Conservation (phyloP, 176 grass and related monocot species). For the Chrysopogon serrulatus region DNA sequence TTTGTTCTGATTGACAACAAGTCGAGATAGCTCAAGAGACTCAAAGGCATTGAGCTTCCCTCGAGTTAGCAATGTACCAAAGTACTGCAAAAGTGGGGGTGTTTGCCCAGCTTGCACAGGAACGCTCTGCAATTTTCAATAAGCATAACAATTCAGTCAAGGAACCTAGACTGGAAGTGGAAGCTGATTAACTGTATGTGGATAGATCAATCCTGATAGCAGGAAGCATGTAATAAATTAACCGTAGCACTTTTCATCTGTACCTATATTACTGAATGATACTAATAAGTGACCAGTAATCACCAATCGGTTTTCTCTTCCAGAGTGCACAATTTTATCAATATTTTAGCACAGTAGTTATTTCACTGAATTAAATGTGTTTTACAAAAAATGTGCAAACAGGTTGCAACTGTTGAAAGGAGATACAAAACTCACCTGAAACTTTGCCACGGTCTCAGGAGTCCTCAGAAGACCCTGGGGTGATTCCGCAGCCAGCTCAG, state of each 20-base stretch:
- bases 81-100: constrained; percentile 87
- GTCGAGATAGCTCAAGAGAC: constrained; percentile 82
- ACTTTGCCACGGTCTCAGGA: constrained; percentile 90
- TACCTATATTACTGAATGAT: too few species aligned
- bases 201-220: background rate
- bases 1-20: constrained; percentile 98
- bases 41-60: constrained; percentile 96
- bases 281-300: too few species aligned
- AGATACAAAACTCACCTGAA: constrained; percentile 87
- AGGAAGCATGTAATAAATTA: background rate
- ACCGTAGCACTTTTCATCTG: background rate
- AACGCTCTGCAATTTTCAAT: constrained; percentile 64
- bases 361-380: background rate
- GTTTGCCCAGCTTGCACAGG: constrained; percentile 93
- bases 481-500: constrained; percentile 94
- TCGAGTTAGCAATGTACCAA: constrained; percentile 78
- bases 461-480: constrained; percentile 89
- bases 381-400: too few species aligned
- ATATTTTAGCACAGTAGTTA: constrained; percentile 35
- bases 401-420: too few species aligned
- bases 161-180: background rate
- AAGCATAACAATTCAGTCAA: background rate
- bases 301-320: background rate
- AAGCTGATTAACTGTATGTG: background rate
- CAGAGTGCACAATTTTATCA: constrained; percentile 9